Evolutionary conservation across 176 grass and related monocot species (phyloP).

Genomic region (Thalia dealbata): DNA sequence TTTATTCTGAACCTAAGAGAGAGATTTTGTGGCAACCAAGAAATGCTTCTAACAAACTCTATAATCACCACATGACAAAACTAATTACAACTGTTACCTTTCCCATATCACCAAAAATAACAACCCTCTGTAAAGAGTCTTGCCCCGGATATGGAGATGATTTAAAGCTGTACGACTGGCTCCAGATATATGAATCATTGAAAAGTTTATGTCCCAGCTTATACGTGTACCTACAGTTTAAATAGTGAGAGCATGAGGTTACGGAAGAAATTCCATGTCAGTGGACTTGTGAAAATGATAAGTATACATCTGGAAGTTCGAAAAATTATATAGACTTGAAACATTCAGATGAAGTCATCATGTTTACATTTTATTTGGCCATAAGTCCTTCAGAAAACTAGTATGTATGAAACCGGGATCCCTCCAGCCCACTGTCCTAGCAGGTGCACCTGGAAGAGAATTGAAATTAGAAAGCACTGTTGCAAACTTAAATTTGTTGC

Average conservation of each 20-base stretch:
- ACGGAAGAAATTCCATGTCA: background rate
- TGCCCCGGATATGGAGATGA: constrained; percentile 81
- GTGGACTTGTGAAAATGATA: background rate
- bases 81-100: constrained; percentile 34
- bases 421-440: constrained; percentile 79
- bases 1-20: background rate
- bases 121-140: constrained; percentile 62
- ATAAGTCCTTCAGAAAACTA: constrained; percentile 67
- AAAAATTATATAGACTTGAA: background rate
- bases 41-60: background rate
- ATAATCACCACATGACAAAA: background rate
- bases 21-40: background rate
- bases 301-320: no score
- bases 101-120: constrained; percentile 85
- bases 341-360: background rate
- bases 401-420: constrained; percentile 89
- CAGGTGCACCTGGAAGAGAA: constrained; percentile 64
- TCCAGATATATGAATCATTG: constrained; percentile 54
- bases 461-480: background rate
- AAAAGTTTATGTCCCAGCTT: constrained; percentile 56
- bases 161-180: constrained; percentile 47
- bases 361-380: constrained; percentile 38
- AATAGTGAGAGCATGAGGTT: background rate
- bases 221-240: constrained; percentile 53
- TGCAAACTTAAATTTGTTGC: background rate